These are phyloP conservation scores for Raphanus sativus DNA, from an alignment of 345 rosid species.

Conservation along the genomic window DNA sequence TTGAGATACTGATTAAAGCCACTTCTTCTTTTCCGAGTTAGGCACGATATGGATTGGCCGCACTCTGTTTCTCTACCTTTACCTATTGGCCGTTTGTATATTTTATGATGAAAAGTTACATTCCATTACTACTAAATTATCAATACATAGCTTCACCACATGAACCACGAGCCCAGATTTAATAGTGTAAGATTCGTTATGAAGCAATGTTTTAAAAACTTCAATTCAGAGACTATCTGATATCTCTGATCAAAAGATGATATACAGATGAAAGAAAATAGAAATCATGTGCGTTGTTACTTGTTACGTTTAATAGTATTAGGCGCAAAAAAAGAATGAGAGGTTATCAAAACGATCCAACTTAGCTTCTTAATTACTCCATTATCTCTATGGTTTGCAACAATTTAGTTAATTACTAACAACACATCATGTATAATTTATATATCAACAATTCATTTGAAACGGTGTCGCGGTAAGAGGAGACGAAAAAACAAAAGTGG, in stretches of 20 bases:
- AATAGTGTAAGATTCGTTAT: not conserved
- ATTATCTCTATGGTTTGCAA: not conserved
- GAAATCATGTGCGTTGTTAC: not conserved
- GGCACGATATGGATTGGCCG: constrained; percentile 4
- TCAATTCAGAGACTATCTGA: not conserved
- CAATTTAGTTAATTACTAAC: not conserved
- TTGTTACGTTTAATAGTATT: not conserved
- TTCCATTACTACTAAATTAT: not conserved
- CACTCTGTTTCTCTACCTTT: constrained; percentile 3
- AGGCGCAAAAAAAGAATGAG: not conserved
- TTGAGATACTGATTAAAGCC: constrained; percentile 24
- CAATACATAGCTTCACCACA: not conserved
- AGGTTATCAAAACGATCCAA: not conserved
- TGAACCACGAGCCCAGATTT: not conserved
- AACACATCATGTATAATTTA: not conserved
- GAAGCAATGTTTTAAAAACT: not conserved
- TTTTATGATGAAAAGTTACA: not conserved
- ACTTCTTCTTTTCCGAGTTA: not conserved
- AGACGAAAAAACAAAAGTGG: not conserved
- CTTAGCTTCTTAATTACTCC: not conserved
- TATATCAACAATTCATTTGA: not conserved
- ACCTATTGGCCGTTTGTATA: constrained; percentile 14
- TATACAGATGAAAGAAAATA: not conserved
- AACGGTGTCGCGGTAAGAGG: not conserved
- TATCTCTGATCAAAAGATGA: not conserved